Percentiles rank a stretch among this genome's conserved stretches.
phyloP scores from a whole-genome alignment of 2,329 filamentous ascomycete species.

The Aspergillus phoenicis region DNA sequence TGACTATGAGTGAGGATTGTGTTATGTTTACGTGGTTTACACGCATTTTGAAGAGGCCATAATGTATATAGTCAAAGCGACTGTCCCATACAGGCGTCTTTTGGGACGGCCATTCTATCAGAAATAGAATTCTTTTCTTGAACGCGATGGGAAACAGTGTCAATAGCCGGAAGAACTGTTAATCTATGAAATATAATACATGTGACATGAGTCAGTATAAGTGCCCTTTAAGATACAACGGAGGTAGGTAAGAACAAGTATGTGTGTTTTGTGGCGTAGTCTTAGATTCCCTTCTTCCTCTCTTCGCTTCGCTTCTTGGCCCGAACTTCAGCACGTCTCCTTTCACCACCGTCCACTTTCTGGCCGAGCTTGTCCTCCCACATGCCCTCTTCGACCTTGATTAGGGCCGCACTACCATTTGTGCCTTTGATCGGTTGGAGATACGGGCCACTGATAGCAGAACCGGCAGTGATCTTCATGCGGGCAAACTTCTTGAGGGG shows the following conservation, averaged over 20 bases:
- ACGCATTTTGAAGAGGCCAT: background rate
- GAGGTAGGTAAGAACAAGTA: background rate
- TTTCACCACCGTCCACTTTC: conserved; percentile 96
- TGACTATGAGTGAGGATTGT: background rate
- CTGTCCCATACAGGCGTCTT: background rate
- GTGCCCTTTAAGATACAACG: background rate
- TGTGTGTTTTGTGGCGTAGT: background rate
- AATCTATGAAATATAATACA: background rate
- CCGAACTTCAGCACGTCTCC: conserved; percentile 79
- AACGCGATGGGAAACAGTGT: background rate
- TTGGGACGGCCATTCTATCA: background rate
- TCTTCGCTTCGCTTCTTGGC: conserved; percentile 82
- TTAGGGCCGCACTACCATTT: conserved; percentile 61
- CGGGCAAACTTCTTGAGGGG: conserved; percentile 60
- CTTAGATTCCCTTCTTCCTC: conserved; percentile 62
- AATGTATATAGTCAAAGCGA: background rate
- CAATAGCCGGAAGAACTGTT: background rate
- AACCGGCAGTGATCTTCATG: conserved; percentile 68
- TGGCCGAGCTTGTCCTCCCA: conserved; percentile 86
- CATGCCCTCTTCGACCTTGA: conserved; percentile 79
- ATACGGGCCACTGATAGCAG: conserved; percentile 73
- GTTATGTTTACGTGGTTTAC: background rate
- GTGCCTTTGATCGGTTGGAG: conserved; percentile 68
- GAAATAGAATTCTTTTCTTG: background rate
- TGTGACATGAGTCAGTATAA: background rate